Evolutionary conservation across 2,329 filamentous ascomycete species (phyloP), one percentile per base, ranked within the genome.

Genomic region (Macrophomina phaseolina): DNA sequence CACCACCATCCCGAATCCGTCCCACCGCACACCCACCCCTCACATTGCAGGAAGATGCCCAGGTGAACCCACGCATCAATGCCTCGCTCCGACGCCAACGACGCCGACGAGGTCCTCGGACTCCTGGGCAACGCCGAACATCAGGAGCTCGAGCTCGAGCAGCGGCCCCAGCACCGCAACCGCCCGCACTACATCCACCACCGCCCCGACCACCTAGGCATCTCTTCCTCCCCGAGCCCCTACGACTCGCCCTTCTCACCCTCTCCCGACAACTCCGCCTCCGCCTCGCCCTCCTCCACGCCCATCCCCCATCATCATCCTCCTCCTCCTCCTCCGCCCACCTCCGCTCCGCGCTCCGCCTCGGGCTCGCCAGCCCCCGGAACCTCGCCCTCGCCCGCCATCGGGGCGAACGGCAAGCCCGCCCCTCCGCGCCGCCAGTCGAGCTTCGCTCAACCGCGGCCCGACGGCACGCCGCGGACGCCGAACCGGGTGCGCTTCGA

Each of bases 401-500:
- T 48, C 55, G 42, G 58, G 64, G 34, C 61, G 40, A 36, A 36
- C 40, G 45, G 48, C 67, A 64, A 56, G 34, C 53, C 63, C 16
- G 30, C 32, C n/a, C 68, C 69, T 60, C 68, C 72, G 32, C 76
- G 76, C 68, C 75, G 79, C 14, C 77, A 80, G 65, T 80, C 78
- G 7, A 83, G 81, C 0, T 81, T 84, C 67, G 82, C 82, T 2
- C 82, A 83, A 66, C 78, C 75, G 14, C 75, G 82, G 61, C 77
- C 79, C 5, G 76, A 81, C 71, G 82, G 82, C 68, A 85, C 86
- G 42, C 86, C 90, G 18, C 78, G 90, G 64, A 92, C 90, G 1
- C 84, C 86, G 8, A 90, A 91, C 75, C 86, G 91, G 32, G 92
- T 95, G 53, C 89, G 90, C 71, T 95, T 95, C 79, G 89, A 90